Base-by-base conservation (phyloP, 495 filamentous ascomycete species). In the Aspergillus baeticus region DNA sequence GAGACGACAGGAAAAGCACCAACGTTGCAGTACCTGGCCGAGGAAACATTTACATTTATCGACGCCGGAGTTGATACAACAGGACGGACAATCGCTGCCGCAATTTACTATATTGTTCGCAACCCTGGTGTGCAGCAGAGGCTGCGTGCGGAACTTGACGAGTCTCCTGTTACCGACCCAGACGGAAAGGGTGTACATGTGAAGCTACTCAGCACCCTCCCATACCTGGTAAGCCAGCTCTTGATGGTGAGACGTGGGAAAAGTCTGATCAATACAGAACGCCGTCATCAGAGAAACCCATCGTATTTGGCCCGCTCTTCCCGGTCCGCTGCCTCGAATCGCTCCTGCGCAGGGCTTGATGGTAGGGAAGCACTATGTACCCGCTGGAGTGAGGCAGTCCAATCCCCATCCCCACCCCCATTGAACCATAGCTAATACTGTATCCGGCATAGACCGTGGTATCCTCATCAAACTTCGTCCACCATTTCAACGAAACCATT, bases 21-120 rank as follows among this genome's bases (percentile, higher is more conserved):
- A 11, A 47, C 44, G n/a, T 17, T 47, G 23, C 11, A 47, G 4
- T 47, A 47, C 26, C 44, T 47, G 13, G 26, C 44, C 26, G 44
- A 47, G 23, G 44, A 47, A 17, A 17, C 44, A 13, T 47, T 47
- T 26, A 33, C 44, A 3, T 47, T 47, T 22, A 47, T 47, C n/a
- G 44, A 47, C 10, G 44, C 44, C 13, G 44, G 44, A 4, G 44
- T 47, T 10, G 44, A 47, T 17, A 47, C 44, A 14, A 47, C 6
- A 1, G 44, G 44, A 7, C 11, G 44, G 3, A 47, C 44, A 17
- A 7, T 47, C 5, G 44, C 17, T 20, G 17, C 44, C 13, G 44
- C 44, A 6, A 10, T 47, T 3, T 47, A 47, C 15, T 17, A 47
- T n/a, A 17, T 47, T 17, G 22, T 47, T 2, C 22, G 17, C 6